These are phyloP conservation scores for Parathielavia hyrcaniae DNA, from an alignment of 495 filamentous ascomycete species.

Conservation along the genomic window DNA sequence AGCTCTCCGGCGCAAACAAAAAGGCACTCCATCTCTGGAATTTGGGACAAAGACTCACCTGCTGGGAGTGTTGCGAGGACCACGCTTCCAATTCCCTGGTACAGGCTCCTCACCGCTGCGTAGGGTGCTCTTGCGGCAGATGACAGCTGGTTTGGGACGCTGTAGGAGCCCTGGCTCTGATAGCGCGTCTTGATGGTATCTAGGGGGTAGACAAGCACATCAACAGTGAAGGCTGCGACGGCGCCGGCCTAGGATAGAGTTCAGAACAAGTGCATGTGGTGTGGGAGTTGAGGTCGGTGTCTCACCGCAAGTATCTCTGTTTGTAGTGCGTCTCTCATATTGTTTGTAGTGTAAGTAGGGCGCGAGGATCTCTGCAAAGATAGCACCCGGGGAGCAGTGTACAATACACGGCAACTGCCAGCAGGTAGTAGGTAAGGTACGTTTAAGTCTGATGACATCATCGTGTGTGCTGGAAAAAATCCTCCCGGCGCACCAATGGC, in stretches of 20 bases:
- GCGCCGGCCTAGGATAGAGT: conserved; percentile 58
- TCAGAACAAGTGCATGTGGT: neutral
- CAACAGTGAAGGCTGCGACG: conserved; percentile 70
- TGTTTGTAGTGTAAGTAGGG: neutral
- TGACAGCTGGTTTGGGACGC: conserved; percentile 27
- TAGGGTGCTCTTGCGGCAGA: conserved; percentile 37
- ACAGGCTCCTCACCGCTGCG: conserved; percentile 60
- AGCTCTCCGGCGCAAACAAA: too few species aligned
- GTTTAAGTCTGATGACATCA: too few species aligned
- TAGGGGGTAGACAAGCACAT: conserved; percentile 73
- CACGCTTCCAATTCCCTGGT: conserved; percentile 84
- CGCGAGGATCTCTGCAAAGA: too few species aligned
- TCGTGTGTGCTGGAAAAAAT: too few species aligned
- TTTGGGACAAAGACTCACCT: conserved; percentile 49
- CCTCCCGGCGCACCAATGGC: too few species aligned
- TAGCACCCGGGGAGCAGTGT: too few species aligned
- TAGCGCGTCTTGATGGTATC: conserved; percentile 83
- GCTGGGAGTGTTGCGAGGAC: conserved; percentile 83
- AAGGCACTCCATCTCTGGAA: too few species aligned
- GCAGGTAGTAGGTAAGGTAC: too few species aligned
- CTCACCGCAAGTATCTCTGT: neutral
- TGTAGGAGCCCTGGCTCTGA: conserved; percentile 64
- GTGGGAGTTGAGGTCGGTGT: neutral
- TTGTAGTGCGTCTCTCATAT: neutral
- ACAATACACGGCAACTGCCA: too few species aligned